Evolutionary conservation across 129 eudicot genomes (phyloP).

Genomic region (Mikania micrantha): DNA sequence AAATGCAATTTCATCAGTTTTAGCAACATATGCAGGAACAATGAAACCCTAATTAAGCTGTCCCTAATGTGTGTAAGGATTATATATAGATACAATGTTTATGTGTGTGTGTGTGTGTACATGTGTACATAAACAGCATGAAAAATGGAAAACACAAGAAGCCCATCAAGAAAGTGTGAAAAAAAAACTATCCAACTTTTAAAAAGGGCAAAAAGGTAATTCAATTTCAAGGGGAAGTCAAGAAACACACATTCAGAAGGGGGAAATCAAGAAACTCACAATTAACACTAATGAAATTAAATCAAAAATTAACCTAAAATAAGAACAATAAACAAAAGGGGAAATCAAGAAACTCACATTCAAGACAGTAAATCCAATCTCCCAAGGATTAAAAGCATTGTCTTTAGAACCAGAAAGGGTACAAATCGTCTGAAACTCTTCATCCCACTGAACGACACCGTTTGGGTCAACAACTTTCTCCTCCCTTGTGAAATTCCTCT

Average conservation of each 20-base stretch:
- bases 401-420: slow-evolving; percentile 64
- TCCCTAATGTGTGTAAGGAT: not conserved
- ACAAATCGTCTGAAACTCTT: slow-evolving; percentile 66
- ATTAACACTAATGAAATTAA: not conserved
- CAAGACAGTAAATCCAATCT: slow-evolving; percentile 69
- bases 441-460: slow-evolving; percentile 82
- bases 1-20: slow-evolving; percentile 10
- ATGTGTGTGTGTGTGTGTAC: not conserved
- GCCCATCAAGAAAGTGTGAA: slow-evolving; percentile 18
- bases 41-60: slow-evolving; percentile 13
- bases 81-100: slow-evolving; percentile 5
- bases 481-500: slow-evolving; percentile 63
- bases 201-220: not conserved
- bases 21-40: slow-evolving; percentile 10
- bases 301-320: not conserved
- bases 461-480: slow-evolving; percentile 33
- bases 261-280: too few relatives aligned
- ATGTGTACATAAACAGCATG: slow-evolving; percentile 1
- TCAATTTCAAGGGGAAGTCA: too few relatives aligned
- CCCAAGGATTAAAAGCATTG: slow-evolving; percentile 85
- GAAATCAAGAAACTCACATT: slow-evolving; percentile 47
- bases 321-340: not conserved
- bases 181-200: not conserved
- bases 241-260: too few relatives aligned
- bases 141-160: not conserved